Conservation (phyloP, 495 filamentous ascomycete genomes). For the Usnea hakonensis region DNA sequence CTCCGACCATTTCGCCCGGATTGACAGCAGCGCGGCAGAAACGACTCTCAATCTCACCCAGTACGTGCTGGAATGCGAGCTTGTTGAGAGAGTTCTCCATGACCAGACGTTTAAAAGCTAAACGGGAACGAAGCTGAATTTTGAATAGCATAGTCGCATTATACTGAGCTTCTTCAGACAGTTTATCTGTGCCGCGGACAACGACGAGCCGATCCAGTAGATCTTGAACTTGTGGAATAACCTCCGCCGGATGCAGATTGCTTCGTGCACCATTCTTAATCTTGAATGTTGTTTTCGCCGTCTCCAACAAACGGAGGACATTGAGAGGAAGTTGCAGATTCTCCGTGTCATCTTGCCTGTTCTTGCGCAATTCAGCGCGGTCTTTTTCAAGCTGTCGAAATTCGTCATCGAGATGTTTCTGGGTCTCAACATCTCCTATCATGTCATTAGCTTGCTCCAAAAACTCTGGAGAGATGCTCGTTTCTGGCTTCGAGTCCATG, state of each 20-base stretch:
- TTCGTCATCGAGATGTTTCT: conserved; percentile 79
- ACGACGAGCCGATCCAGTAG: conserved; percentile 70
- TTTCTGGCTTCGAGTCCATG: conserved; percentile 71
- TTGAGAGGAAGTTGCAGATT: conserved; percentile 89
- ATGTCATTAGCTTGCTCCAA: conserved; percentile 86
- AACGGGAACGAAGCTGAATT: conserved; percentile 75
- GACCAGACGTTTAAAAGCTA: conserved; percentile 87
- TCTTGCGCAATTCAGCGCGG: conserved; percentile 64
- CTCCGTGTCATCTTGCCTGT: conserved; percentile 61
- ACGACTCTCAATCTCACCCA: conserved; percentile 83
- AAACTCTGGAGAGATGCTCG: conserved; percentile 53
- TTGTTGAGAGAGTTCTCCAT: conserved; percentile 78
- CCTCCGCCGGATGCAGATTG: conserved; percentile 82
- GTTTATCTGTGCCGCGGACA: conserved; percentile 72
- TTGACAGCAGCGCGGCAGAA: conserved; percentile 74
- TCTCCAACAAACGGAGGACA: conserved; percentile 80
- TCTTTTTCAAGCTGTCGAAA: conserved; percentile 70
- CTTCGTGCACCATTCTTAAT: conserved; percentile 77
- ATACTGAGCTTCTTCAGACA: conserved; percentile 78
- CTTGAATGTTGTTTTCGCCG: conserved; percentile 79
- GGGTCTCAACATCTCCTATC: conserved; percentile 73
- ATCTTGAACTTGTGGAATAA: conserved; percentile 70
- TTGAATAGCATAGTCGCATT: conserved; percentile 88
- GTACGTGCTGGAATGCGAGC: conserved; percentile 82
- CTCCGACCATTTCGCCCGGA: conserved; percentile 97